Base-by-base conservation (phyloP, 805 yeast genomes). In the Candida palmyrensis region DNA sequence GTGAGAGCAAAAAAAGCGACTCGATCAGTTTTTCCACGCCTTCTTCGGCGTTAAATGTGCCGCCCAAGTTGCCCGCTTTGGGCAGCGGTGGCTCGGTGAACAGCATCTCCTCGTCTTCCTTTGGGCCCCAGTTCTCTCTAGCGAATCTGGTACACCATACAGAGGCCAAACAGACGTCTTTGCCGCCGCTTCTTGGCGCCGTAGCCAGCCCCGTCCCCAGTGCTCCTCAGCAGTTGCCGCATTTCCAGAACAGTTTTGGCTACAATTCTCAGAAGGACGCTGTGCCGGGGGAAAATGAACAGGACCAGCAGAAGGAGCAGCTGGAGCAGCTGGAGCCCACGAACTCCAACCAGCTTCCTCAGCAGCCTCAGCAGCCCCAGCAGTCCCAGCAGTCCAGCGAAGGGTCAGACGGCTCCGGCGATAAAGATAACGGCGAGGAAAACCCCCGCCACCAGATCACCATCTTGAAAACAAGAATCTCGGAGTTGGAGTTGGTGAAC, bases 401-500 rank as follows among this genome's bases (percentile, higher is more conserved):
- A 19, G 27, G 24, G 37, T 33, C 32, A 29, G 31, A 27, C 35
- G 36, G 37, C 35, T 42, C 37, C 36, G 33, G 12, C 12, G 14
- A 18, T 18, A 13, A 6, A 6, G 22, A 27, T 36, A 39, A 37
- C 28, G 28, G 31, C 23, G 20, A 36, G 12, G 25, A 27, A 7
- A 25, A 36, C 16, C 16, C 34, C 14, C 30, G 18, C 14, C 60
- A 60, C 40, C 68, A 62, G 42, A 45, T 56, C 10, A 61, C 67
- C 17, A 47, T 57, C 17, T 60, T 89, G 41, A 75, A 77, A 42
- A 85, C 96, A 0, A 69, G 94, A 38, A 85, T 89, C 15, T 76
- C 83, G 9, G 97, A 90, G 54, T 70, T 90, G 40, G 97, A 90
- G 54, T 67, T 89, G 27, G 95, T 90, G 25, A 89, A 88, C 48